These are phyloP conservation scores for Sarcodon sp. DNA, from an alignment of 768 basidiomycete genomes.

Conservation along the genomic window DNA sequence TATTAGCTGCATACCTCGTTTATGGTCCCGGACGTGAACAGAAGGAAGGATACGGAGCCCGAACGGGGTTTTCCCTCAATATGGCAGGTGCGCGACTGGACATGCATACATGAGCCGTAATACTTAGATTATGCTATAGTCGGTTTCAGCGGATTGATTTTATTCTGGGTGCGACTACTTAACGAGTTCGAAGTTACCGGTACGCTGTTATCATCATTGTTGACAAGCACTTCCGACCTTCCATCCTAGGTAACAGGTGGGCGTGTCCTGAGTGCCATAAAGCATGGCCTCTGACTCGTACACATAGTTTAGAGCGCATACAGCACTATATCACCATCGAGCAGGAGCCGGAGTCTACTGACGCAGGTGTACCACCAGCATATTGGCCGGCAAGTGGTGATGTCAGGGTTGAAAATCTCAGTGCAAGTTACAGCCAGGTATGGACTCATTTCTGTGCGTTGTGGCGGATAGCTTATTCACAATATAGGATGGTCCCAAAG, in stretches of 20 bases:
- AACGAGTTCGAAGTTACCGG: slow-evolving; percentile 34
- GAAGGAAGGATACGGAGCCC: slow-evolving; percentile 16
- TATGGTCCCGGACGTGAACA: slow-evolving; percentile 20
- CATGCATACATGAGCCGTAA: not conserved
- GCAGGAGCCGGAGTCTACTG: slow-evolving; percentile 26
- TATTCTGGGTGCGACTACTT: slow-evolving; percentile 23
- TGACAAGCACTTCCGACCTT: too few relatives aligned
- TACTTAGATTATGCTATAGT: slow-evolving; percentile 3
- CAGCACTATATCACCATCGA: slow-evolving; percentile 33
- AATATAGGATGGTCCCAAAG: slow-evolving; percentile 30
- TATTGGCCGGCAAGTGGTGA: slow-evolving; percentile 38
- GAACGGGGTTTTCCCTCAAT: slow-evolving; percentile 40
- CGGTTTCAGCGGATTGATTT: slow-evolving; percentile 11
- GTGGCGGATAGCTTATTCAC: not conserved
- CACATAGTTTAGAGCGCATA: slow-evolving; percentile 24
- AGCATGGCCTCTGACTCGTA: not conserved
- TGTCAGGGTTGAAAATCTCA: slow-evolving; percentile 28
- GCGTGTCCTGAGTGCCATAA: too few relatives aligned
- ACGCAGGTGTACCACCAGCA: slow-evolving; percentile 29
- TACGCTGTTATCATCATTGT: slow-evolving; percentile 2
- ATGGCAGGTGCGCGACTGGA: slow-evolving; percentile 26
- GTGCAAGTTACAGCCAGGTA: slow-evolving; percentile 21
- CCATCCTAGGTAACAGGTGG: too few relatives aligned
- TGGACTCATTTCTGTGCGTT: not conserved
- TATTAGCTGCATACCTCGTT: slow-evolving; percentile 42